Percentiles rank a stretch among this genome's conserved stretches.
Evolutionary conservation across 169 alveolate species (phyloP).

Genomic region (Fabrea salina): DNA sequence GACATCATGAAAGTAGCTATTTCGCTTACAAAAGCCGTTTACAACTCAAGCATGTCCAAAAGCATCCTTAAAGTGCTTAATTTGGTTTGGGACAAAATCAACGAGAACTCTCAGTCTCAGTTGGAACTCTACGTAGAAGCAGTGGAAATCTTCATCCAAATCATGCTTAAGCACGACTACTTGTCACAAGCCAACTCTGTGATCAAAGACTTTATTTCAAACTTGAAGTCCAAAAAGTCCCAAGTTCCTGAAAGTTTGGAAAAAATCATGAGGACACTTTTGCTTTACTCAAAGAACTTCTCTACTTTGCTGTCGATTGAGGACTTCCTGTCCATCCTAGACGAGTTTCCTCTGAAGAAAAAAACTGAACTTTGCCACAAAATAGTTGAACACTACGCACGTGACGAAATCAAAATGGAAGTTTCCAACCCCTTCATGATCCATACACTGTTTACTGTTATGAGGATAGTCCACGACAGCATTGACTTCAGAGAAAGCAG

Average conservation of each 20-base stretch:
- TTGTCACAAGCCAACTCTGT: neutral
- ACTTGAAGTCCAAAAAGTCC: neutral
- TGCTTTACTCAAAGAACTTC: slow-evolving; percentile 44
- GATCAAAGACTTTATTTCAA: neutral
- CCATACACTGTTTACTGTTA: slow-evolving; percentile 60
- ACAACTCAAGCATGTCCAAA: neutral
- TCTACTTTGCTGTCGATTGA: slow-evolving; percentile 53
- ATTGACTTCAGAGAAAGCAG: slow-evolving; percentile 39
- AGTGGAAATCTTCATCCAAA: neutral
- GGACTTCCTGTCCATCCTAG: slow-evolving; percentile 43
- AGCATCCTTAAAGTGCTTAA: neutral
- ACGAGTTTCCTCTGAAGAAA: slow-evolving; percentile 42
- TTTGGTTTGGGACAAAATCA: neutral
- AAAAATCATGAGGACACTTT: neutral
- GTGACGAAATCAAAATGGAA: slow-evolving; percentile 54
- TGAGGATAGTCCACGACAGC: slow-evolving; percentile 29
- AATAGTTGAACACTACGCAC: slow-evolving; percentile 59
- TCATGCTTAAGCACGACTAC: neutral
- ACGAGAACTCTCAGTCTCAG: neutral
- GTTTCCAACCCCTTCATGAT: slow-evolving; percentile 60
- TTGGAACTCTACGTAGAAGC: slow-evolving; percentile 21
- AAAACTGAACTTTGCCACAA: slow-evolving; percentile 72
- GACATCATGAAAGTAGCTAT: slow-evolving; percentile 9
- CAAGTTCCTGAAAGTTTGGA: neutral
- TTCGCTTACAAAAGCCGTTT: neutral